phyloP scores from a whole-genome alignment of 2,329 filamentous ascomycete species.

The Grosmannia clavigera region DNA sequence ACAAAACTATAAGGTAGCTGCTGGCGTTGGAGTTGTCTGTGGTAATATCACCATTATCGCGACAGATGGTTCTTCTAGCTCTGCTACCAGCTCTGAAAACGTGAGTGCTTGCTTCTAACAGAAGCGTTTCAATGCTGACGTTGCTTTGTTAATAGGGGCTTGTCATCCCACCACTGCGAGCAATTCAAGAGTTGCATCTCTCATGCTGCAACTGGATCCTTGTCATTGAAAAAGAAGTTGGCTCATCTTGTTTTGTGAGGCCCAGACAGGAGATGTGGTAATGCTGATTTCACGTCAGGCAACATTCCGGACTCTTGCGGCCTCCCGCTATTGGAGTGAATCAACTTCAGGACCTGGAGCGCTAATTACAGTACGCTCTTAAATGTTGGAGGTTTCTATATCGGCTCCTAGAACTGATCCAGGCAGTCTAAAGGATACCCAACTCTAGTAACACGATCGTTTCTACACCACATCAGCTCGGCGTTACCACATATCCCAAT shows the following conservation, averaged over 20 bases:
- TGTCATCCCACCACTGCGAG: conserved; percentile 42
- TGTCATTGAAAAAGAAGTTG: conserved; percentile 68
- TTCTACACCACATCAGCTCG: conserved; percentile 43
- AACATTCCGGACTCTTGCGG: conserved; percentile 57
- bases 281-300: conserved; percentile 34
- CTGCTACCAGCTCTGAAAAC: conserved; percentile 3
- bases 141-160: conserved; percentile 34
- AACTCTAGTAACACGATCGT: conserved; percentile 56
- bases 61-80: conserved; percentile 14
- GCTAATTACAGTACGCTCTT: conserved; percentile 48
- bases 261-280: conserved; percentile 11
- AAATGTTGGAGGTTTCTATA: neutral
- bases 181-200: conserved; percentile 38
- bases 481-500: conserved; percentile 40
- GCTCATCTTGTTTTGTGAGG: neutral
- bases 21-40: conserved; percentile 58
- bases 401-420: neutral
- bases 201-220: conserved; percentile 48
- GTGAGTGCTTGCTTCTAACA: neutral
- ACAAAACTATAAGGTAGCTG: conserved; percentile 42
- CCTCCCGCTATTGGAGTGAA: conserved; percentile 39
- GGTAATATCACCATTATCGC: conserved; percentile 39
- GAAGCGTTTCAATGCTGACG: too few relatives aligned
- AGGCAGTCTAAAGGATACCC: conserved; percentile 69
- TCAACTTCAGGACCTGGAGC: conserved; percentile 43